These are phyloP conservation scores for Coemansia sp. DNA, from an alignment of 192 early-diverging fungal genomes.

Conservation along the genomic window DNA sequence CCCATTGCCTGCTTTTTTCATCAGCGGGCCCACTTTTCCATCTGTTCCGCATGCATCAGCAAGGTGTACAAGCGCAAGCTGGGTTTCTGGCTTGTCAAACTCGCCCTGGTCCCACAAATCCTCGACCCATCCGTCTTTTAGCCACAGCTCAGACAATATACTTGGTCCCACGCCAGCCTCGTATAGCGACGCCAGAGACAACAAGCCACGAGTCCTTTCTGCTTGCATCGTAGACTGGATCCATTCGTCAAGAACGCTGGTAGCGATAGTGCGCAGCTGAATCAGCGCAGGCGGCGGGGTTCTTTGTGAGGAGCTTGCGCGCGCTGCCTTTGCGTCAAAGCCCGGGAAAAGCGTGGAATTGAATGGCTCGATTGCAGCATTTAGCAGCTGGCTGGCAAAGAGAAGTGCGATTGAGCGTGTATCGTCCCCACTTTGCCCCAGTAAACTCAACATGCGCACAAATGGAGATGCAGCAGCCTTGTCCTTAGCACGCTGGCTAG, in stretches of 20 bases:
- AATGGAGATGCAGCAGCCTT: constrained; percentile 5
- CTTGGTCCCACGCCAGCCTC: constrained; percentile 60
- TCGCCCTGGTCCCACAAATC: constrained; percentile 81
- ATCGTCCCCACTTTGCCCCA: constrained; percentile 14
- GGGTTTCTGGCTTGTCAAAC: constrained; percentile 66
- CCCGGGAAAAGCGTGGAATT: constrained; percentile 19
- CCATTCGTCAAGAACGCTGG: constrained; percentile 19
- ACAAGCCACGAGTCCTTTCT: constrained; percentile 29
- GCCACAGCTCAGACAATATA: constrained; percentile 61
- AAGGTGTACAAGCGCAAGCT: constrained; percentile 58
- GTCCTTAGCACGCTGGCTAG: neutral
- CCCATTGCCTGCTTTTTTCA: constrained; percentile 58
- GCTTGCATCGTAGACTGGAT: constrained; percentile 37
- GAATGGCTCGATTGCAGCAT: constrained; percentile 19
- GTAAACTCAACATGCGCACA: constrained; percentile 23
- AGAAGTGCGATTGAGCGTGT: constrained; percentile 28
- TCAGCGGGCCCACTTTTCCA: constrained; percentile 63
- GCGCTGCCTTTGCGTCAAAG: constrained; percentile 6
- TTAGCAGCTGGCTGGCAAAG: constrained; percentile 30
- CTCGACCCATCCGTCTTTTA: constrained; percentile 62
- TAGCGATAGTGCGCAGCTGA: constrained; percentile 10
- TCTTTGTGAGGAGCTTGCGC: neutral
- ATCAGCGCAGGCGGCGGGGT: constrained; percentile 7
- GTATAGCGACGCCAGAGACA: constrained; percentile 65
- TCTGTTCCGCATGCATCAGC: constrained; percentile 53